Evolutionary conservation across 2,329 filamentous ascomycete genomes (phyloP), one percentile per base, ranked within the genome.

Genomic region (Macroventuria anomochaeta): DNA sequence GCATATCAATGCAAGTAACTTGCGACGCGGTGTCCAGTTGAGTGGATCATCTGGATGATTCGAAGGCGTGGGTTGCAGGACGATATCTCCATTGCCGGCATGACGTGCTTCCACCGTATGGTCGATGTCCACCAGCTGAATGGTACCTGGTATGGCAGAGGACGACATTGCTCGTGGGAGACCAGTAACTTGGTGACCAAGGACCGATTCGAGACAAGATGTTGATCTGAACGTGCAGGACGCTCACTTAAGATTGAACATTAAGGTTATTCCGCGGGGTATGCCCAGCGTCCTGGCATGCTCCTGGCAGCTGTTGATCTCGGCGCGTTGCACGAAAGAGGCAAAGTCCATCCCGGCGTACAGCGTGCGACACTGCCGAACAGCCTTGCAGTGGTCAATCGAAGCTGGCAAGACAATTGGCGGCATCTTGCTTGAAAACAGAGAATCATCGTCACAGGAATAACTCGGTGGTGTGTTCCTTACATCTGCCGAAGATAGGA

Each of bases 71-170:
- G 77, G 76, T 5, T 78, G 64, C n/a, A 79, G 66, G 7, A 79
- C 71, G 15, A 79, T 75, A 33, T 78, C 76, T 49, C 70, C 69
- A 23, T 68, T 65, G 17, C 58, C 57, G 13, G 75, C 72, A 62
- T 78, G 76, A 34, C 70, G 71, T 7, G 64, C 63, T 15, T 65
- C 59, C 55, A 77, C 65, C 2, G 65, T 75, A 6, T 75, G 72
- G 15, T 75, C 66, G 11, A 76, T 51, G 50, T 79, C 77, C 13
- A 79, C 72, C 6, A 79, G 64, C 51, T 78, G 76, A 3, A 78
- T 74, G 2, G 76, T 79, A 7, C 77, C 77, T 2, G 77, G 77
- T 10, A 72, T 48, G 13, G 50, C 29, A 21, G 32, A 20, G 34
- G 38, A 26, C 21, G 50, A 43, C 43, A 53, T 53, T 37, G 31